Percentiles rank a stretch among this genome's conserved stretches.
Evolutionary conservation across 352 stramenopile genomes (phyloP).

Genomic region (Phytophthora fragariae): DNA sequence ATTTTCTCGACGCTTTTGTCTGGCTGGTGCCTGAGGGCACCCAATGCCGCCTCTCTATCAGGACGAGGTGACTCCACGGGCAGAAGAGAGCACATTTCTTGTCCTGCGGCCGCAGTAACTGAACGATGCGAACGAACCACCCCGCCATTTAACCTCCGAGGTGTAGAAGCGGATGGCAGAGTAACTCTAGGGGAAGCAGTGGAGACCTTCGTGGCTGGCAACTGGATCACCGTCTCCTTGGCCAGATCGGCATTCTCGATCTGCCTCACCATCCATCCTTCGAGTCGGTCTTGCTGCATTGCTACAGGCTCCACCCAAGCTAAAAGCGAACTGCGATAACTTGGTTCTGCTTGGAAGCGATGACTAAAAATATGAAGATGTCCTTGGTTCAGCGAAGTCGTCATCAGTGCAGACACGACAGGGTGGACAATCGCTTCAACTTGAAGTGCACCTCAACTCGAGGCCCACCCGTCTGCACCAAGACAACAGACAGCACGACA

Average conservation of each 20-base stretch:
- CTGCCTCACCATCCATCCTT: conserved; percentile 83
- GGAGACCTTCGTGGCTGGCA: conserved; percentile 38
- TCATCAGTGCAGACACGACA: not conserved
- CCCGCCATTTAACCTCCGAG: conserved; percentile 13
- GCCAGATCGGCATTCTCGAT: conserved; percentile 73
- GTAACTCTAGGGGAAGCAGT: not conserved
- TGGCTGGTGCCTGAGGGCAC: conserved; percentile 9
- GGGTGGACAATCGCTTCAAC: conserved; percentile 16
- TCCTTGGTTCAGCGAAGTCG: not conserved
- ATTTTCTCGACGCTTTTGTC: conserved; percentile 52
- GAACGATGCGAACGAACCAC: conserved; percentile 22
- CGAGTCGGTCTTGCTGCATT: conserved; percentile 76
- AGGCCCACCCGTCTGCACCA: not conserved
- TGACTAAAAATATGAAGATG: conserved; percentile 34
- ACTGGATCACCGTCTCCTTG: conserved; percentile 70
- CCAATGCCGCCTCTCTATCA: conserved; percentile 3
- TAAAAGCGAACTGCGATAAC: conserved; percentile 14
- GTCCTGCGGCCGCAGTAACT: conserved; percentile 18
- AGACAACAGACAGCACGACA: not conserved
- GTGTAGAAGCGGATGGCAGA: conserved; percentile 9
- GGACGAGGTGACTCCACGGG: conserved; percentile 19
- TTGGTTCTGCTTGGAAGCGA: conserved; percentile 4
- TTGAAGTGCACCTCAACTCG: conserved; percentile 19
- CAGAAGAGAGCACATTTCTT: conserved; percentile 26
- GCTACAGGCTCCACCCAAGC: not conserved